phyloP scores from a whole-genome alignment of 2,329 filamentous ascomycete genomes.

The Cadophora sp. region DNA sequence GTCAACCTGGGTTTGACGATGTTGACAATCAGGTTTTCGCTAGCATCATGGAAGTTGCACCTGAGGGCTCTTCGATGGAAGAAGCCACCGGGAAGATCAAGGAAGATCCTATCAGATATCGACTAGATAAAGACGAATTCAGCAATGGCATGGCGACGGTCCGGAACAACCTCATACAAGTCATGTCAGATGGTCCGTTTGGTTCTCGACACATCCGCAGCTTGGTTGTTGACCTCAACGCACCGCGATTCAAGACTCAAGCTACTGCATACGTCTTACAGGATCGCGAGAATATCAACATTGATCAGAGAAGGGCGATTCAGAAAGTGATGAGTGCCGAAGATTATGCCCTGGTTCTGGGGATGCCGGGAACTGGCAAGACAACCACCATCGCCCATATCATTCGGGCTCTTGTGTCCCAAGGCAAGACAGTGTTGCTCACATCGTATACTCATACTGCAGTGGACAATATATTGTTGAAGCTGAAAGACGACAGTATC shows the following conservation, averaged over 20 bases:
- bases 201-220: conserved; percentile 75
- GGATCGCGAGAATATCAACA: conserved; percentile 74
- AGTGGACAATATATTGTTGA: conserved; percentile 96
- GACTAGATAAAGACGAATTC: conserved; percentile 97
- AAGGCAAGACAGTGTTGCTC: conserved; percentile 90
- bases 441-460: conserved; percentile 98
- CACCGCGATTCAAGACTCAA: conserved; percentile 74
- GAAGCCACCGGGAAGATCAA: conserved; percentile 59
- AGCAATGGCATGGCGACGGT: conserved; percentile 97
- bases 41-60: conserved; percentile 86
- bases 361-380: conserved; percentile 98
- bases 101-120: conserved; percentile 70
- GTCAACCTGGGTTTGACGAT: conserved; percentile 77
- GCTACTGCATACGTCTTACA: conserved; percentile 69
- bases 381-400: conserved; percentile 98
- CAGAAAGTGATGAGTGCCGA: conserved; percentile 94
- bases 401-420: conserved; percentile 84
- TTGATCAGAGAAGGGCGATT: conserved; percentile 86
- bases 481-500: conserved; percentile 80
- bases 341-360: conserved; percentile 95
- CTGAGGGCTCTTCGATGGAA: conserved; percentile 59
- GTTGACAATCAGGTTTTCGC: conserved; percentile 82
- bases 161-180: conserved; percentile 89
- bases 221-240: conserved; percentile 78
- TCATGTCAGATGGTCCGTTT: conserved; percentile 82